Conservation (phyloP, 345 rosid genomes). For the Citrus glauca region DNA sequence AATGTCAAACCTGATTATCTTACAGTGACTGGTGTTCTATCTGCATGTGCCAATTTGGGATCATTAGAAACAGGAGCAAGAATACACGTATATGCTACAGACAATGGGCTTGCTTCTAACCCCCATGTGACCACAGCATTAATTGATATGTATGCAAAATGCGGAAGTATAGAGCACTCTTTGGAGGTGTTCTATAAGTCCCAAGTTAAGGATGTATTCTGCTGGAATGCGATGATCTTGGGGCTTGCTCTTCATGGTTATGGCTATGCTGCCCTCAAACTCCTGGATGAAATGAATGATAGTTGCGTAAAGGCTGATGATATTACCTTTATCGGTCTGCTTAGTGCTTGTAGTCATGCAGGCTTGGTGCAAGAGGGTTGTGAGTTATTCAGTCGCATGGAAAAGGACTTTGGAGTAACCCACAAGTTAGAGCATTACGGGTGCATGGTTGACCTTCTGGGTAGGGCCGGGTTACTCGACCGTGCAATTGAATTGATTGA, state of each 20-base stretch:
- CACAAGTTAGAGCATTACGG: constrained; percentile 29
- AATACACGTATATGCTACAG: constrained; percentile 9
- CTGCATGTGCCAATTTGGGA: constrained; percentile 24
- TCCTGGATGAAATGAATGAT: constrained; percentile 11
- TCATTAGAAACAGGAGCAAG: constrained; percentile 15
- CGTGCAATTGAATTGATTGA: constrained; percentile 12
- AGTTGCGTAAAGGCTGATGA: constrained; percentile 10
- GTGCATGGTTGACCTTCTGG: constrained; percentile 27
- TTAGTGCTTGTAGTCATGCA: constrained; percentile 28
- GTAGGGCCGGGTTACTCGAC: constrained; percentile 13
- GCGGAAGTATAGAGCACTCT: constrained; percentile 21
- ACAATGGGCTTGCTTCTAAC: constrained; percentile 10
- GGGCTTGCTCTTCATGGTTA: constrained; percentile 23
- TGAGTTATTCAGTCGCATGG: constrained; percentile 15
- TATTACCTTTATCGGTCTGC: constrained; percentile 21
- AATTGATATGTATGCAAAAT: constrained; percentile 29
- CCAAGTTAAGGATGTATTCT: constrained; percentile 20
- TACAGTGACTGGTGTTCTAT: constrained; percentile 16
- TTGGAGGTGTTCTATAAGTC: constrained; percentile 13
- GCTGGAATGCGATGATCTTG: constrained; percentile 25
- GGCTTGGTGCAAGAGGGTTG: constrained; percentile 29
- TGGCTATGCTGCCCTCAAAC: constrained; percentile 20
- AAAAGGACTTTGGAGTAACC: constrained; percentile 17
- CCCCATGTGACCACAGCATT: constrained; percentile 21
- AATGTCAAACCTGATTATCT: constrained; percentile 14